These are phyloP conservation scores for Hypholoma fasciculare DNA, from an alignment of 768 basidiomycete genomes.

Conservation along the genomic window DNA sequence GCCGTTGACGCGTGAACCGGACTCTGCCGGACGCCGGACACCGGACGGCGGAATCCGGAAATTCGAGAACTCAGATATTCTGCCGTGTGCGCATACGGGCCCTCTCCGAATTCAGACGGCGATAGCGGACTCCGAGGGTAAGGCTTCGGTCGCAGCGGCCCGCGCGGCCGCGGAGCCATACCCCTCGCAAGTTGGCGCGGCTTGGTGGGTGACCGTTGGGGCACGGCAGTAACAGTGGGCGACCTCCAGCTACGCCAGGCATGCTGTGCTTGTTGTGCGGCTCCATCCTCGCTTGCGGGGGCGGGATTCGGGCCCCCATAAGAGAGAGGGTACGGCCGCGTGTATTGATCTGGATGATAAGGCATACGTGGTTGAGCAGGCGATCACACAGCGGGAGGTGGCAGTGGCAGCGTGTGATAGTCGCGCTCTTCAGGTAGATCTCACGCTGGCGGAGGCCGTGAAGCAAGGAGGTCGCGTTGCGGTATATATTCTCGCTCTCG, in stretches of 20 bases:
- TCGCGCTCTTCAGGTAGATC: slow-evolving; percentile 16
- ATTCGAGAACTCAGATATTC: no score
- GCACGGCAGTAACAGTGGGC: no score
- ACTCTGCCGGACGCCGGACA: no score
- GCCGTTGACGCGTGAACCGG: no score
- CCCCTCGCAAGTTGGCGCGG: not conserved
- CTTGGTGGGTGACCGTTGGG: not conserved
- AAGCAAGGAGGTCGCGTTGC: slow-evolving; percentile 4
- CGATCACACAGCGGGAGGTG: slow-evolving; percentile 5
- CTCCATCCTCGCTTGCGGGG: not conserved
- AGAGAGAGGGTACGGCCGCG: not conserved
- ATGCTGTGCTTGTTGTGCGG: not conserved
- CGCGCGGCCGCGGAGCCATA: not conserved
- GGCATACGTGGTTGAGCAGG: slow-evolving; percentile 7
- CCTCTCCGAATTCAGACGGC: not conserved
- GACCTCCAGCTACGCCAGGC: not conserved
- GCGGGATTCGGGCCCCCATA: no score
- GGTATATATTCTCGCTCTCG: not conserved
- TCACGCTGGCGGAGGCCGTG: slow-evolving; percentile 6
- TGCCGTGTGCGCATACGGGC: no score
- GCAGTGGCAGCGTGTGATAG: slow-evolving; percentile 5
- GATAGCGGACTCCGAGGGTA: not conserved
- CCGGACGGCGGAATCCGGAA: no score
- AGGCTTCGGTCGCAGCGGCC: not conserved
- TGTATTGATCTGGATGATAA: slow-evolving; percentile 1